Percentiles rank a stretch among this genome's conserved stretches.
Evolutionary conservation across 306 rosid genomes (phyloP).

Genomic region (Betula pendula): DNA sequence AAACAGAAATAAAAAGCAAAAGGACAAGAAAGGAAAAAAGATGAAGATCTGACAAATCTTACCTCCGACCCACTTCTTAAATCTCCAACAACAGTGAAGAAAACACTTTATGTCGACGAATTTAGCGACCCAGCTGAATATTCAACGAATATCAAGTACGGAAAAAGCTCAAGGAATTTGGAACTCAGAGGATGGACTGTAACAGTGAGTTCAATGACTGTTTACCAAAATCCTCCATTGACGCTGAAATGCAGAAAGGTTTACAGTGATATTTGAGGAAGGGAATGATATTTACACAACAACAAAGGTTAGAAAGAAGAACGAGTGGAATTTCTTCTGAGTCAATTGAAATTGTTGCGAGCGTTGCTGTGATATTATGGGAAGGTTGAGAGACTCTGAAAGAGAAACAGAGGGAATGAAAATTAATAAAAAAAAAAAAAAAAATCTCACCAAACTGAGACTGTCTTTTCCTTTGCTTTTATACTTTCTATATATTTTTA

Average conservation of each 20-base stretch:
- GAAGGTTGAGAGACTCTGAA: slow-evolving; percentile 7
- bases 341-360: slow-evolving; percentile 6
- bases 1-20: not conserved
- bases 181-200: slow-evolving; percentile 10
- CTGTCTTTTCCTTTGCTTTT: slow-evolving; percentile 25
- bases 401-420: not conserved
- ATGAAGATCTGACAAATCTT: slow-evolving; percentile 49
- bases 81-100: slow-evolving; percentile 29
- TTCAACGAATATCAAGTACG: slow-evolving; percentile 16
- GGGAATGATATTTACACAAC: slow-evolving; percentile 39
- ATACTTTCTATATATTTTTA: not conserved
- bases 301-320: not conserved
- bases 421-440: not conserved
- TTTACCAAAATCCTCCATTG: slow-evolving; percentile 28
- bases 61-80: slow-evolving; percentile 58
- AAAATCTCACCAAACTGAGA: slow-evolving; percentile 23
- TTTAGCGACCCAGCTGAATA: slow-evolving; percentile 42
- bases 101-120: slow-evolving; percentile 53
- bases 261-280: slow-evolving; percentile 35
- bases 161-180: not conserved
- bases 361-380: slow-evolving; percentile 27
- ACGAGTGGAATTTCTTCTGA: not conserved
- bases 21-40: slow-evolving; percentile 17
- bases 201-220: slow-evolving; percentile 26
- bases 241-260: slow-evolving; percentile 40